These are phyloP conservation scores for Penicillium vulpinum DNA, from an alignment of 2,329 filamentous ascomycete species.

Conservation along the genomic window DNA sequence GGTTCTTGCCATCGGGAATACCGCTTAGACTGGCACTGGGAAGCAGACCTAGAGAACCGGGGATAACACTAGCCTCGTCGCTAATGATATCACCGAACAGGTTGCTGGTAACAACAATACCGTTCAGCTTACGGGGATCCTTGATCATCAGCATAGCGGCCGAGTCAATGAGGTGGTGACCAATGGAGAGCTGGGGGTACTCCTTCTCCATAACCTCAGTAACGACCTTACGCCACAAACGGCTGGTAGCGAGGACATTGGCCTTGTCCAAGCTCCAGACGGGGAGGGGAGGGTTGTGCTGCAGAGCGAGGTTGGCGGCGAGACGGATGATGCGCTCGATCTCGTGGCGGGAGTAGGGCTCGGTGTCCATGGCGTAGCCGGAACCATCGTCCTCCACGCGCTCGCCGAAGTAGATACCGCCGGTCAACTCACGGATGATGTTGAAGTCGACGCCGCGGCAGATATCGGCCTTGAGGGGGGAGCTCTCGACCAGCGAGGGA, in stretches of 20 bases:
- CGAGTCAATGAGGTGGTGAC: slow-evolving; percentile 90
- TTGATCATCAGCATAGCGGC: slow-evolving; percentile 99
- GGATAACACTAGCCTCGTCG: slow-evolving; percentile 93
- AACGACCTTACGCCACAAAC: slow-evolving; percentile 86
- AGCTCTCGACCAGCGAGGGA: slow-evolving; percentile 76
- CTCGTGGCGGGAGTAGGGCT: slow-evolving; percentile 81
- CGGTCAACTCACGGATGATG: slow-evolving; percentile 87
- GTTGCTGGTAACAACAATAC: slow-evolving; percentile 89
- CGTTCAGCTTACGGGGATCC: slow-evolving; percentile 84
- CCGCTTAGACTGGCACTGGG: slow-evolving; percentile 85
- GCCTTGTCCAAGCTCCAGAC: slow-evolving; percentile 94
- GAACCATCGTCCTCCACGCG: slow-evolving; percentile 74
- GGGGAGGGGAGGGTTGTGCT: slow-evolving; percentile 70
- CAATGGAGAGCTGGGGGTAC: slow-evolving; percentile 80
- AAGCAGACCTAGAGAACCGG: slow-evolving; percentile 82
- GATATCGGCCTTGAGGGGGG: slow-evolving; percentile 81
- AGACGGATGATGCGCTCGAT: slow-evolving; percentile 85
- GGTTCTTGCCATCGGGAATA: slow-evolving; percentile 79
- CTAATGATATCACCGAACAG: slow-evolving; percentile 94
- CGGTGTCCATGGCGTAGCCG: slow-evolving; percentile 76
- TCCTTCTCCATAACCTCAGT: slow-evolving; percentile 81
- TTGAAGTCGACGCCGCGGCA: slow-evolving; percentile 88
- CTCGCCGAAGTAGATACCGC: slow-evolving; percentile 94
- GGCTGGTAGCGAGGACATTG: slow-evolving; percentile 86
- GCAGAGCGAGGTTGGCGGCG: slow-evolving; percentile 76